These are phyloP conservation scores for Chamaecrista fasciculata DNA, from an alignment of 306 rosid genomes.

Conservation along the genomic window DNA sequence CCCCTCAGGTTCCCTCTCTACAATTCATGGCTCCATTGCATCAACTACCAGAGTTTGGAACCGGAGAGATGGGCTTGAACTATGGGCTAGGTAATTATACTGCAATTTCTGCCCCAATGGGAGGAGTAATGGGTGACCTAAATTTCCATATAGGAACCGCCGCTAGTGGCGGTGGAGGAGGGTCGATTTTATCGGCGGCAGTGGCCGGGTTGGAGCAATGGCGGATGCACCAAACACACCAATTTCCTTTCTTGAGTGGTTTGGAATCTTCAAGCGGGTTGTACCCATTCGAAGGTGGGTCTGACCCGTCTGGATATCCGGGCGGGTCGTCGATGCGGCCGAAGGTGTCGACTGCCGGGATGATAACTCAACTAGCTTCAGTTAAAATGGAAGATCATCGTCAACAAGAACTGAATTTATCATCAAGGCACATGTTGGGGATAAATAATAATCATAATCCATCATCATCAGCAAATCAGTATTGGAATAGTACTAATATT, in stretches of 20 bases:
- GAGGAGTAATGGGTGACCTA: conserved; percentile 52
- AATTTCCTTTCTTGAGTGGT: conserved; percentile 56
- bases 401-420: conserved; percentile 41
- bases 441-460: conserved; percentile 30
- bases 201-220: conserved; percentile 46
- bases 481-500: conserved; percentile 42
- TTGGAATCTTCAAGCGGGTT: conserved; percentile 46
- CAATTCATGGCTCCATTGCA: conserved; percentile 61
- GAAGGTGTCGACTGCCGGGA: conserved; percentile 40
- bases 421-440: conserved; percentile 69
- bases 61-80: conserved; percentile 53
- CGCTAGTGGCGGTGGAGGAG: neutral
- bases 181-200: conserved; percentile 38
- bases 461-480: conserved; percentile 46
- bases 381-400: conserved; percentile 66
- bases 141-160: conserved; percentile 57
- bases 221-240: conserved; percentile 61
- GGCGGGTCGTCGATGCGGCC: conserved; percentile 26
- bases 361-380: conserved; percentile 41
- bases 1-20: conserved; percentile 36
- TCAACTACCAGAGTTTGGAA: conserved; percentile 40
- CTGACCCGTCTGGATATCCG: conserved; percentile 28
- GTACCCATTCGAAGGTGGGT: conserved; percentile 40
- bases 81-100: conserved; percentile 48
- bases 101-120: conserved; percentile 43